A percentile compares a stretch with the other conserved stretches of the same genome.
These are phyloP conservation scores for Hyaloscypha finlandica DNA, from an alignment of 495 filamentous ascomycete genomes.

Conservation along the genomic window DNA sequence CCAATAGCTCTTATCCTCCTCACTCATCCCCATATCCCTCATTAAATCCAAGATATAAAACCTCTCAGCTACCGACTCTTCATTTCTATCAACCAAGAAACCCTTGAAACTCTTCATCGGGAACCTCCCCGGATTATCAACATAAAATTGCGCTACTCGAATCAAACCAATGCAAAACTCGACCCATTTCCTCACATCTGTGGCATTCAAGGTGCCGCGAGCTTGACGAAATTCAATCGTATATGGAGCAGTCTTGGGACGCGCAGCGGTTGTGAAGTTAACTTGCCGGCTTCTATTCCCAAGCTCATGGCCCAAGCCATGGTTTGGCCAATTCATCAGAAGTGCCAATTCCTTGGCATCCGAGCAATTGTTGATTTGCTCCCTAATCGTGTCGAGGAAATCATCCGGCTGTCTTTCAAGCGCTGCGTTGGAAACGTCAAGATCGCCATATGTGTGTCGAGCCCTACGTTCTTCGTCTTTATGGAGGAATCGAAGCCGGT, in stretches of 20 bases:
- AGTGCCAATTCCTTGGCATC: not conserved
- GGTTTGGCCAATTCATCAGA: not conserved
- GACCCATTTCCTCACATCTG: conserved; percentile 12
- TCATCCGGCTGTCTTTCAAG: not conserved
- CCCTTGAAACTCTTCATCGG: conserved; percentile 4
- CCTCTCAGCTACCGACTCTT: not conserved
- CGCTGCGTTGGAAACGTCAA: conserved; percentile 10
- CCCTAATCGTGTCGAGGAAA: not conserved
- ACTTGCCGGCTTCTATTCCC: conserved; percentile 20
- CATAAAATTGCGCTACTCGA: conserved; percentile 15
- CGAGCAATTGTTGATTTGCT: not conserved
- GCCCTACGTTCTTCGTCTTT: not conserved
- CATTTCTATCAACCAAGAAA: not conserved
- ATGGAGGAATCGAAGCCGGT: conserved; percentile 13
- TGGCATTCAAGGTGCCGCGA: conserved; percentile 9
- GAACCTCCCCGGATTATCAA: conserved; percentile 3
- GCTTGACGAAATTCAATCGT: conserved; percentile 28
- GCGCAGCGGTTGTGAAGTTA: conserved; percentile 12
- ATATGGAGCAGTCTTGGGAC: not conserved
- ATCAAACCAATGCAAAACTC: conserved; percentile 22
- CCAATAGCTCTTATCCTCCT: conserved; percentile 16
- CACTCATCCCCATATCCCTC: conserved; percentile 19
- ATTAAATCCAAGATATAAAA: conserved; percentile 21
- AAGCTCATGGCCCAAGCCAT: not conserved
- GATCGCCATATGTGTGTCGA: not conserved